Evolutionary conservation across 148 eudicot genomes (phyloP).

Genomic region (Selenicereus undatus): DNA sequence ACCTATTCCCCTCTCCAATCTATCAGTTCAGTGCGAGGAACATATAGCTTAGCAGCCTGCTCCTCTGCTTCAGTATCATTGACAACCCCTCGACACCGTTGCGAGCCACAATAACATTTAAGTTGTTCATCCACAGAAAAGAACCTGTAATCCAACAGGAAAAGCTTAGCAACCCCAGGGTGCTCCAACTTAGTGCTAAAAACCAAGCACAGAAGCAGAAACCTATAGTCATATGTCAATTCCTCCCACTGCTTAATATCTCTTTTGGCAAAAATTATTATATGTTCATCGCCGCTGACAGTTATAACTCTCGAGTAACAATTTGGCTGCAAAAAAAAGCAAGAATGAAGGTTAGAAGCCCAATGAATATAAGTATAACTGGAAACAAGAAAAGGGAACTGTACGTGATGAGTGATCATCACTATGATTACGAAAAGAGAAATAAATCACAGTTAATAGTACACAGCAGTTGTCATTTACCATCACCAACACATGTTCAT

Average conservation of each 20-base stretch:
- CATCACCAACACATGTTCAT: neutral
- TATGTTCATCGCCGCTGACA: constrained; percentile 79
- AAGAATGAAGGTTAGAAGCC: neutral
- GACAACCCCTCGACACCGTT: constrained; percentile 89
- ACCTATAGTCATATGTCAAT: constrained; percentile 98
- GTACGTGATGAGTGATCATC: neutral
- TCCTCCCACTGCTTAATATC: constrained; percentile 87
- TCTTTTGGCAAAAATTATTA: constrained; percentile 92
- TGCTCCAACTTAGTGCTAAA: neutral
- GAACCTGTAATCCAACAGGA: constrained; percentile 49
- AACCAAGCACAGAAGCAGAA: constrained; percentile 17
- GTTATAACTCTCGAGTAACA: constrained; percentile 91
- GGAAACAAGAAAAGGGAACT: constrained; percentile 1
- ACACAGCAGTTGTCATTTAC: neutral
- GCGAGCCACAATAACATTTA: constrained; percentile 77
- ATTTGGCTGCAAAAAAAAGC: constrained; percentile 69
- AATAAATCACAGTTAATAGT: neutral
- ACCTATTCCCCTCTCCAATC: constrained; percentile 56
- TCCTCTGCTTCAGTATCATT: constrained; percentile 87
- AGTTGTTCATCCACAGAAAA: constrained; percentile 81
- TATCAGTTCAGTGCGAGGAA: constrained; percentile 65
- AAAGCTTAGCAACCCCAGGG: constrained; percentile 3
- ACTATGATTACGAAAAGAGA: neutral
- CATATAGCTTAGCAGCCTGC: constrained; percentile 59
- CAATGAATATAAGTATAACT: neutral